Percentiles rank a stretch among this genome's conserved stretches.
Evolutionary conservation across 2,329 filamentous ascomycete species (phyloP).

Genomic region (Pseudogymnoascus sp.): DNA sequence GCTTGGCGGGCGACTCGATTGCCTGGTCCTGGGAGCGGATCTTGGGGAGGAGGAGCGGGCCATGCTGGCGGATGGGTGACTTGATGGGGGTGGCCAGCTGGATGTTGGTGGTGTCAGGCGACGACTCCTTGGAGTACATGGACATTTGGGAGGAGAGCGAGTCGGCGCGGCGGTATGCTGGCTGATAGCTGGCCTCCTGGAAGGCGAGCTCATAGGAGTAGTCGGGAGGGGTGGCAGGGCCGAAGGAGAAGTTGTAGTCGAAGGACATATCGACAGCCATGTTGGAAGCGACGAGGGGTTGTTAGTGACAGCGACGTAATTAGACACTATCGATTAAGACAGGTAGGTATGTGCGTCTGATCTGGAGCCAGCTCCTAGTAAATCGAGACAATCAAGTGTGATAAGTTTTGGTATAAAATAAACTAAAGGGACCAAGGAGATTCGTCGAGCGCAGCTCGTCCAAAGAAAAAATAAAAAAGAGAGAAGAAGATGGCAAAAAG

Average conservation of each 20-base stretch:
- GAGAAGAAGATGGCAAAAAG: constrained; percentile 17
- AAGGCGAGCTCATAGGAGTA: constrained; percentile 51
- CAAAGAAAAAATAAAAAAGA: constrained; percentile 20
- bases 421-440: constrained; percentile 23
- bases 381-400: constrained; percentile 4
- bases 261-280: constrained; percentile 51
- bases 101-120: constrained; percentile 61
- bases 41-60: constrained; percentile 75
- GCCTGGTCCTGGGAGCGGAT: constrained; percentile 79
- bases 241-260: constrained; percentile 46
- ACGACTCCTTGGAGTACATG: constrained; percentile 61
- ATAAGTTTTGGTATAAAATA: constrained; percentile 11
- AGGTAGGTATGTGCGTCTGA: background rate
- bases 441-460: constrained; percentile 27
- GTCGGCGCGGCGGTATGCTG: constrained; percentile 30
- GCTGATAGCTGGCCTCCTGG: constrained; percentile 45
- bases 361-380: constrained; percentile 27
- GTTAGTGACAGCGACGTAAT: constrained; percentile 14
- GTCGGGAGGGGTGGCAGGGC: constrained; percentile 43
- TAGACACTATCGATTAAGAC: constrained; percentile 26
- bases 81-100: constrained; percentile 61
- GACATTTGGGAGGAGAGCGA: constrained; percentile 56
- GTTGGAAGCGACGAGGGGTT: constrained; percentile 10
- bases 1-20: constrained; percentile 53
- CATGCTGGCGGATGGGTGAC: constrained; percentile 70